Base-by-base conservation (phyloP, 768 basidiomycete species). In the Cystofilobasidium ferigula region DNA sequence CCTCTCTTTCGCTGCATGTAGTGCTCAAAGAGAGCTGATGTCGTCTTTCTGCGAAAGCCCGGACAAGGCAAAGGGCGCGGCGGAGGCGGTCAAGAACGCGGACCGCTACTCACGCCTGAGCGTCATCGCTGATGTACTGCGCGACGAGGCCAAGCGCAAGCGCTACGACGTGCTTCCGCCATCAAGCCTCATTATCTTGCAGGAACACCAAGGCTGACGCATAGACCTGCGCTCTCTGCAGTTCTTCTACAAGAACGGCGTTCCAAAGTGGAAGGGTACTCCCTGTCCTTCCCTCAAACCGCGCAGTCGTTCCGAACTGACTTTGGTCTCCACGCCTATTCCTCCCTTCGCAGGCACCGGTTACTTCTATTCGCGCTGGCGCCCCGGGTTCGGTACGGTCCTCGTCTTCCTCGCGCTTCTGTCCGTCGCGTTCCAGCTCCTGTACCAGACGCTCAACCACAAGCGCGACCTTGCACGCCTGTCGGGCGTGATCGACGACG, bases 291-390 rank as follows among this genome's bases (percentile, higher is more conserved):
- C 62, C 20, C 12, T 20, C 4, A 32, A 5, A 18, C 18, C 26
- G 40, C 43, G 1, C n/a, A n/a, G n/a, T n/a, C n/a, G n/a, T n/a
- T n/a, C n/a, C n/a, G n/a, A n/a, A n/a, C n/a, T n/a, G n/a, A n/a
- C n/a, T n/a, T n/a, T n/a, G n/a, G 18, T 24, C 22, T 12, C 7
- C 22, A 10, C 8, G 1, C 2, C 61, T 63, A 14, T 24, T n/a
- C 12, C 18, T 38, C 16, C 34, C 16, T 51, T 28, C 12, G 38
- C 61, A 68, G 70, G 92, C 20, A 91, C 89, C 36, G 89, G 90
- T 51, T 97, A 98, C 77, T 97, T 97, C 76, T 99, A 98, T 76
- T 84, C 89, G 35, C 85, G 95, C 61, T 99, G 88, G 81, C 82
- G 94, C 35, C 94, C 94, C n/a, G 90, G 92, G 30, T 80, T 98